Conservation (phyloP, 2,329 filamentous ascomycete species). For the Aspergillus transmontanensis region DNA sequence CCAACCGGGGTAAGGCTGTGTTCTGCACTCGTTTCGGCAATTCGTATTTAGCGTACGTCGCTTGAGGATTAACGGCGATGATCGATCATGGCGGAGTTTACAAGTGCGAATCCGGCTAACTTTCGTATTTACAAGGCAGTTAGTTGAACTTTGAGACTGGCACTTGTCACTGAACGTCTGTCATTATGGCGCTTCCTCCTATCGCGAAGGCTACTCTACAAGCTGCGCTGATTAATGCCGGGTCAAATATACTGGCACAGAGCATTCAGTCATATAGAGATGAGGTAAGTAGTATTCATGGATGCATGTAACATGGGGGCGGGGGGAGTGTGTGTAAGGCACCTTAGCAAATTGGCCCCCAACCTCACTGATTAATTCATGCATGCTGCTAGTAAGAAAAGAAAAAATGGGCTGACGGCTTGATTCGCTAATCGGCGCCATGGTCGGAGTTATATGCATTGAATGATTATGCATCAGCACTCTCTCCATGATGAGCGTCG, state of each 20-base stretch:
- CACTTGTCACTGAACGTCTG: not conserved
- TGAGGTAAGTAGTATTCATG: slow-evolving; percentile 33
- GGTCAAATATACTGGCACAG: slow-evolving; percentile 60
- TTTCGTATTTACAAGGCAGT: not conserved
- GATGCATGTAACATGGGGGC: not conserved
- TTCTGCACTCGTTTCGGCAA: not conserved
- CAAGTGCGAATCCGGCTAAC: not conserved
- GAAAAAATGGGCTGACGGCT: not conserved
- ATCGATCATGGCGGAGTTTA: not conserved
- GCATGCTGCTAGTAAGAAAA: not conserved
- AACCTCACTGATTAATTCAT: not conserved
- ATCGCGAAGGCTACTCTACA: slow-evolving; percentile 58
- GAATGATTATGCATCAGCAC: not conserved
- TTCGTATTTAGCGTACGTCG: not conserved
- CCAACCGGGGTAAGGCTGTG: not conserved
- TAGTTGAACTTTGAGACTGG: not conserved
- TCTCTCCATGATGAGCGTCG: not conserved
- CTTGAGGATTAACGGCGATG: not conserved
- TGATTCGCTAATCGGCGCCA: slow-evolving; percentile 1
- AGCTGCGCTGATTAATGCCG: slow-evolving; percentile 54
- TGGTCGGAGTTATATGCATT: not conserved
- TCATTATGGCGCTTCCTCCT: slow-evolving; percentile 42
- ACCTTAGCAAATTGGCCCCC: not conserved
- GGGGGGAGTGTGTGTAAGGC: not conserved
- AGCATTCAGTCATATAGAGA: slow-evolving; percentile 54